These are phyloP conservation scores for Pyrus betulifolia DNA, from an alignment of 306 rosid genomes.

Conservation along the genomic window DNA sequence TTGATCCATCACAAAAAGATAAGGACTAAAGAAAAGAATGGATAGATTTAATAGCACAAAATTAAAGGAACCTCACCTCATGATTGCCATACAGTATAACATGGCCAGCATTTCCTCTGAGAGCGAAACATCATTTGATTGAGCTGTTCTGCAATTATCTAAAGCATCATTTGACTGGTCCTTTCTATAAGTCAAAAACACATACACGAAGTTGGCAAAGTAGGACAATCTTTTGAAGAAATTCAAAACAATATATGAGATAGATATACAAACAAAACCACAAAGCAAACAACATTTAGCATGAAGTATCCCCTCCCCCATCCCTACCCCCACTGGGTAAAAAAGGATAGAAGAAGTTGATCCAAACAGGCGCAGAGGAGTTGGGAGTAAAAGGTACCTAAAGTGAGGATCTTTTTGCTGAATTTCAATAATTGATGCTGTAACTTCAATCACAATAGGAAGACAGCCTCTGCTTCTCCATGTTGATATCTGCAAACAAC, in stretches of 20 bases:
- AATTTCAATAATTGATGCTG: constrained; percentile 66
- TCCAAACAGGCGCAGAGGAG: neutral
- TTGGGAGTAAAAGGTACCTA: constrained; percentile 29
- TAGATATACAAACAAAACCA: neutral
- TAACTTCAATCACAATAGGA: constrained; percentile 63
- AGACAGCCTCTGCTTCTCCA: constrained; percentile 87
- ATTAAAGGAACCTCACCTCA: constrained; percentile 46
- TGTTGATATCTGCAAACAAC: constrained; percentile 46
- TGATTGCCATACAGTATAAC: constrained; percentile 73
- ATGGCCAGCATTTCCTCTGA: constrained; percentile 70
- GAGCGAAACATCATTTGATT: constrained; percentile 25
- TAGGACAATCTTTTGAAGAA: neutral
- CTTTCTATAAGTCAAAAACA: constrained; percentile 16
- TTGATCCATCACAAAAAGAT: neutral
- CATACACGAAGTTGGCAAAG: neutral
- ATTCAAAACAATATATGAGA: neutral
- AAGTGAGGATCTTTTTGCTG: constrained; percentile 58
- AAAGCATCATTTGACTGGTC: constrained; percentile 9
- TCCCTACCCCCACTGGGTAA: neutral
- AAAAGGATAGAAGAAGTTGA: neutral
- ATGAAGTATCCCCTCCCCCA: neutral
- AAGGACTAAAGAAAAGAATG: neutral
- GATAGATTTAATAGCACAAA: neutral
- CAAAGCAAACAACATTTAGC: neutral
- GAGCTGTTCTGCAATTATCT: constrained; percentile 22